Evolutionary conservation across 2,329 filamentous ascomycete species (phyloP), one percentile per base, ranked within the genome.

Genomic region (Xylariales sp.): DNA sequence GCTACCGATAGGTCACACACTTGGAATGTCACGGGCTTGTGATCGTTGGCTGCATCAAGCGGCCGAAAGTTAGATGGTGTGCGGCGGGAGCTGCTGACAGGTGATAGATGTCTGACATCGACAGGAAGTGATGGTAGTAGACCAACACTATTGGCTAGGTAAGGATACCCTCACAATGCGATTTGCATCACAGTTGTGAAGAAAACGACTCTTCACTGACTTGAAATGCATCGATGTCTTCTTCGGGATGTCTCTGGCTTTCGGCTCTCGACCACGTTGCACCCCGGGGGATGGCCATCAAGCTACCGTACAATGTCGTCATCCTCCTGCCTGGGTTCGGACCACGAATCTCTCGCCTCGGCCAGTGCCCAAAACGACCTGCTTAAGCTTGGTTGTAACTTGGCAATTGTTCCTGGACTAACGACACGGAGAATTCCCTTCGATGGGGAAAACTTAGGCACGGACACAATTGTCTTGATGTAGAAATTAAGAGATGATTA

Each of bases 31-130:
- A n/a, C n/a, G 15, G 31, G 32, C 39, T 21, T 21, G 31, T 42
- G 39, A 34, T 42, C 39, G 36, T 29, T 18, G 34, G 39, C 39
- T n/a, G n/a, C n/a, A n/a, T n/a, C n/a, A n/a, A n/a, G n/a, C n/a
- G n/a, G n/a, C n/a, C n/a, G n/a, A n/a, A n/a, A n/a, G 19, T 22
- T 32, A 31, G 28, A 22, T 25, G 31, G 19, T 40, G 38, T n/a
- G 15, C 38, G 29, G 31, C 16, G 11, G 21, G 32, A 34, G 31
- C 20, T 12, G 39, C 39, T 42, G 31, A 35, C 39, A 35, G 39
- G 39, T 31, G 9, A 27, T 18, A 18, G 16, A 32, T 10, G 15
- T 32, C 29, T 32, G 15, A 27, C 24, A 8, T 27, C n/a, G 24
- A 27, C 24, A 27, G 24, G 8, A 27, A n/a, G 8, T 8, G 24